phyloP scores from a whole-genome alignment of 305 asterid genomes.

The Rubia peregrina region DNA sequence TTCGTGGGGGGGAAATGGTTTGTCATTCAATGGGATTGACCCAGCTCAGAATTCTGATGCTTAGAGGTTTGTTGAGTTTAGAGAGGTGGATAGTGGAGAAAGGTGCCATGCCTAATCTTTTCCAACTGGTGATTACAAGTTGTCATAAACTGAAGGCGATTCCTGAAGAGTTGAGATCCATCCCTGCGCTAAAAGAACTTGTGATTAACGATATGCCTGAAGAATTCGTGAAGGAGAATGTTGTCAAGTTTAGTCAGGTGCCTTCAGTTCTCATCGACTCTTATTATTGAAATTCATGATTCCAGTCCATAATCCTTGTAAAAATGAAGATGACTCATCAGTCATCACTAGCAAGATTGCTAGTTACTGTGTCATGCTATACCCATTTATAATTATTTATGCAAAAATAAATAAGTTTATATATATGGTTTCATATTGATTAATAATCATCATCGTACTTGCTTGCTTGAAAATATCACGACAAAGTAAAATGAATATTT shows the following conservation, averaged over 20 bases:
- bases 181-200: background rate
- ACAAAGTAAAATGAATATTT: too few species aligned
- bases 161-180: background rate
- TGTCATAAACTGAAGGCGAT: background rate
- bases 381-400: too few species aligned
- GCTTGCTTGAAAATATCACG: too few species aligned
- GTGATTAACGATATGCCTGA: background rate
- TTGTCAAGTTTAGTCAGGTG: background rate
- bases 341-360: too few species aligned
- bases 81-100: background rate
- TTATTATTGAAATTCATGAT: too few species aligned
- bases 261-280: background rate
- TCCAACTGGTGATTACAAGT: background rate
- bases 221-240: background rate
- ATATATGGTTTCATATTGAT: too few species aligned
- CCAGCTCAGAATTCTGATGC: constrained; percentile 15
- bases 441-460: too few species aligned
- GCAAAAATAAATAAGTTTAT: too few species aligned
- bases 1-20: background rate
- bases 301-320: too few species aligned
- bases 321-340: too few species aligned
- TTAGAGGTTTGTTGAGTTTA: background rate
- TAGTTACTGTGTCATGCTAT: too few species aligned
- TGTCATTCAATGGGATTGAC: constrained; percentile 19
- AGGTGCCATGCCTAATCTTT: constrained; percentile 3